phyloP scores from a whole-genome alignment of 345 rosid species.

The Raphanus sativus region DNA sequence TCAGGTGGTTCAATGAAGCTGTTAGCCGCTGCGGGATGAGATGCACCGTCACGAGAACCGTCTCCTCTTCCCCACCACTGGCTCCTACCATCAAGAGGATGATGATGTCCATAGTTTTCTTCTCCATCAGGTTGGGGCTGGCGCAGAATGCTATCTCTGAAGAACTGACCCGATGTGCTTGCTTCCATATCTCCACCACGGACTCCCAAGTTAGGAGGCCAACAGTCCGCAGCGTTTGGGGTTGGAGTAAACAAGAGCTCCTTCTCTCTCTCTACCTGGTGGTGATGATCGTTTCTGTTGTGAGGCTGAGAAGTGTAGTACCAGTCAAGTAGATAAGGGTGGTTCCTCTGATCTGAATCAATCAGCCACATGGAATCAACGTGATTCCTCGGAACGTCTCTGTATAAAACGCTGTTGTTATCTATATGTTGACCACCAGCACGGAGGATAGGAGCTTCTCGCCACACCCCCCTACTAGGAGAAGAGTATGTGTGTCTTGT shows the following conservation, averaged over 20 bases:
- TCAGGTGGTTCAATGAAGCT: conserved; percentile 82
- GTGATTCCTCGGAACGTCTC: conserved; percentile 50
- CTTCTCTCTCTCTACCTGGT: conserved; percentile 16
- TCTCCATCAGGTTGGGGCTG: conserved; percentile 40
- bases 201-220: conserved; percentile 50
- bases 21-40: conserved; percentile 40
- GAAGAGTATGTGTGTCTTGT: conserved; percentile 42
- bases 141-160: conserved; percentile 66
- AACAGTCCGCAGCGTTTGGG: conserved; percentile 45
- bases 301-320: conserved; percentile 62
- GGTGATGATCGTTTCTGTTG: conserved; percentile 26
- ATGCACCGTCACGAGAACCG: conserved; percentile 26
- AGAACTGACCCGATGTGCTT: conserved; percentile 66
- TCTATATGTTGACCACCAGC: conserved; percentile 38
- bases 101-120: conserved; percentile 34
- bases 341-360: conserved; percentile 18
- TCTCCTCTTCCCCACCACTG: conserved; percentile 86
- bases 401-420: conserved; percentile 42
- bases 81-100: conserved; percentile 42
- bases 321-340: conserved; percentile 91
- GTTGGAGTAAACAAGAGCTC: conserved; percentile 27
- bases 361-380: conserved; percentile 61
- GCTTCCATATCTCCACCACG: conserved; percentile 48
- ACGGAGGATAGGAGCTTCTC: conserved; percentile 47
- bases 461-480: conserved; percentile 49